Base-by-base conservation (phyloP, 179 eudicot genomes). In the Dionaea muscipula region DNA sequence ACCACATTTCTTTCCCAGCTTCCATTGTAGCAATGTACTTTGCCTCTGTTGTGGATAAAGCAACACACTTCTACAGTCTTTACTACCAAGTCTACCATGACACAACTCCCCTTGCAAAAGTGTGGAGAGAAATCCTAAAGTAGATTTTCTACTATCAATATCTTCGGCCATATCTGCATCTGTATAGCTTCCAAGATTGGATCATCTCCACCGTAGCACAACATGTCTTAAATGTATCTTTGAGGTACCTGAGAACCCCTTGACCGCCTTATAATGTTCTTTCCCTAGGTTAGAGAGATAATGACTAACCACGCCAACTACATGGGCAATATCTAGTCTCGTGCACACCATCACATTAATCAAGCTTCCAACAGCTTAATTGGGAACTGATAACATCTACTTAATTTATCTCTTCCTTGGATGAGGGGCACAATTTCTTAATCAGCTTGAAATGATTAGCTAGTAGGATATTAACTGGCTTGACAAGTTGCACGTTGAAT, bases 11-110 rank as follows among this genome's bases (percentile, higher is more conserved):
- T 25, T 48, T 23, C 6, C 28, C n/a, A 22, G 4, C 27, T 48
- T 48, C 17, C 22, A 4, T 39, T 16, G 22, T 23, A 26, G 52
- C 33, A 48, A 21, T 48, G n/a, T 48, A 48, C 53, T 48, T 16
- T 1, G 27, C n/a, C 17, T 48, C n/a, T 7, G n/a, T 48, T 26
- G 27, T 48, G 31, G 35, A 48, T 1, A 51, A 26, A 1, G 38
- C 55, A 26, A 51, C 39, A 28, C 39, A 51, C 21, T 51, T 28
- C n/a, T 51, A 8, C 20, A 51, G n/a, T 19, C 26, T 51, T 25
- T 7, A 1, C 14, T 51, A n/a, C n/a, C n/a, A n/a, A n/a, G n/a
- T n/a, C n/a, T n/a, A 2, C 55, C 38, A 51, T n/a, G n/a, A n/a
- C n/a, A n/a, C n/a, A n/a, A n/a, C n/a, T n/a, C n/a, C n/a, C n/a